Evolutionary conservation across 345 rosid genomes (phyloP), one percentile per base, ranked within the genome.

Genomic region (Populus deltoides): DNA sequence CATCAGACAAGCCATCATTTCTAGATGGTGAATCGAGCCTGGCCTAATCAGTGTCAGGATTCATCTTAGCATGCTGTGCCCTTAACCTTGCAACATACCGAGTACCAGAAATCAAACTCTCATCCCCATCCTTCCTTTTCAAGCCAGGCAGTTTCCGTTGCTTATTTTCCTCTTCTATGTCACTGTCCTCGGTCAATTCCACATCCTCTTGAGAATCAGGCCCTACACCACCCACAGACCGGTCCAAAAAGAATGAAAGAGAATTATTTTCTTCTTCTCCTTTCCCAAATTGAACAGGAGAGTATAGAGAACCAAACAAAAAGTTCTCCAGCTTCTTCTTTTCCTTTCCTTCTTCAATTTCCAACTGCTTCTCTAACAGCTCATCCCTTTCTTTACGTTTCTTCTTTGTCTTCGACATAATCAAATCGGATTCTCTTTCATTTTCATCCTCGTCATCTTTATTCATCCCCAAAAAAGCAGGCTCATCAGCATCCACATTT

Each of bases 1-100:
- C 92, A 74, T 89, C 92, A 0, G 90, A 81, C 67, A 51, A 43
- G 67, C 62, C 78, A 73, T 71, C 69, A 27, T 6, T 68, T 81
- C 75, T 85, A 3, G 78, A 36, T 53, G 61, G 72, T 1, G 80
- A 83, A 86, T 81, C 92, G 55, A 71, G 85, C 49, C 77, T 85
- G 22, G 99, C 99, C 99, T 98, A 96, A 5, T 93, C 97, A 1
- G 99, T 92, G 12, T 92, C 93, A 1, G 89, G 99, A 74, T 92
- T 91, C 81, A 93, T 78, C 88, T 96, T 96, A 62, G 85, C 88
- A 66, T 93, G 97, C 68, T 93, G 95, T 85, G 93, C 95, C 82
- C 98, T 90, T 80, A 92, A 81, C 82, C 99, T 91, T 6, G 90
- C 77, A 57, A 89, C 88, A 83, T 92, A 96, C 73, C 91, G 94